Evolutionary conservation across 495 filamentous ascomycete genomes (phyloP).

Genomic region (Lentithecium fluviatile): DNA sequence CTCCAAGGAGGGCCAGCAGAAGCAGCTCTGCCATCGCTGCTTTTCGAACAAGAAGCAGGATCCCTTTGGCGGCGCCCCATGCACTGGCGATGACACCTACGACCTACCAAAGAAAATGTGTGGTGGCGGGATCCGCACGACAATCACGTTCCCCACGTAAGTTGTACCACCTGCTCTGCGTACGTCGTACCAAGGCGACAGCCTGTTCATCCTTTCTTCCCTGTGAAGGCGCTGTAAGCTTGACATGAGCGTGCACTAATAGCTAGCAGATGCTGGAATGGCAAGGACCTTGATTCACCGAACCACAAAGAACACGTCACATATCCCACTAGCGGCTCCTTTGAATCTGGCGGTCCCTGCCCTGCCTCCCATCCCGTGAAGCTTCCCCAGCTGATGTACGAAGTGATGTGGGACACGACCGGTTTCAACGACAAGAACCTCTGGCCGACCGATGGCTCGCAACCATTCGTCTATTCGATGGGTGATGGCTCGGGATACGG

Average conservation of each 20-base stretch:
- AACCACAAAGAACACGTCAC: constrained; percentile 53
- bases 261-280: constrained; percentile 52
- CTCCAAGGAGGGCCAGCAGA: constrained; percentile 15
- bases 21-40: constrained; percentile 51
- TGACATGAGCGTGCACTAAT: background rate
- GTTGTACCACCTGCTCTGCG: too few relatives aligned
- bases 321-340: constrained; percentile 44
- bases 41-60: constrained; percentile 45
- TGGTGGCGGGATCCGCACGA: constrained; percentile 51
- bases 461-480: constrained; percentile 53
- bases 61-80: constrained; percentile 54
- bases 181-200: too few relatives aligned
- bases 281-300: constrained; percentile 53
- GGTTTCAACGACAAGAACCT: constrained; percentile 44
- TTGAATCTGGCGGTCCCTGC: constrained; percentile 47
- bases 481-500: constrained; percentile 49
- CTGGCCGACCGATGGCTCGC: constrained; percentile 47
- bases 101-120: constrained; percentile 47
- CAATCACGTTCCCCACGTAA: constrained; percentile 52
- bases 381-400: constrained; percentile 51
- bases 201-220: too few relatives aligned
- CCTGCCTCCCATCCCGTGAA: constrained; percentile 50
- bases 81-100: constrained; percentile 51
- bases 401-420: constrained; percentile 53
- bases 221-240: too few relatives aligned